Conservation (phyloP, 768 basidiomycete species). For the Tricholoma bakamatsutake region DNA sequence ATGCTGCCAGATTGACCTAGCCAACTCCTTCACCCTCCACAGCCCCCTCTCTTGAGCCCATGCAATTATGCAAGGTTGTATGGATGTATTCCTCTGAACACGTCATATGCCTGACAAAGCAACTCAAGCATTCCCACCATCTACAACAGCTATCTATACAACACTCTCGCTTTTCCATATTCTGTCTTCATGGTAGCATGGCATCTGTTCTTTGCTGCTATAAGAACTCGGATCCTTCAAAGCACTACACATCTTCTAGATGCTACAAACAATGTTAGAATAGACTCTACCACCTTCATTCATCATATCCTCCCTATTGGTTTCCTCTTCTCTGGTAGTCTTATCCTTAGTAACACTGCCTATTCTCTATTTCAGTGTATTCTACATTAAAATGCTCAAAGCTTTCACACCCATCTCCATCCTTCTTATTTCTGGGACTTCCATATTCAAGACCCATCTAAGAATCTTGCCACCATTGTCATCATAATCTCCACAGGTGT, state of each 20-base stretch:
- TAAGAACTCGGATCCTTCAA: constrained; percentile 83
- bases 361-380: constrained; percentile 87
- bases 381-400: constrained; percentile 98
- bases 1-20: too few relatives aligned
- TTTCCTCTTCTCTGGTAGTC: constrained; percentile 85
- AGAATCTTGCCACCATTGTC: constrained; percentile 76
- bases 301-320: constrained; percentile 92
- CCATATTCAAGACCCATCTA: constrained; percentile 84
- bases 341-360: constrained; percentile 87
- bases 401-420: constrained; percentile 90
- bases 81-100: too few relatives aligned
- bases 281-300: constrained; percentile 74
- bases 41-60: too few relatives aligned
- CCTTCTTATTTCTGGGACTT: constrained; percentile 90
- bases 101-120: too few relatives aligned
- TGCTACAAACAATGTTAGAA: constrained; percentile 69
- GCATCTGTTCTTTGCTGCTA: constrained; percentile 71
- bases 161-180: constrained; percentile 75
- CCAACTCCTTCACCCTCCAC: too few relatives aligned
- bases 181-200: constrained; percentile 93
- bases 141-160: constrained; percentile 92
- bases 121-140: too few relatives aligned
- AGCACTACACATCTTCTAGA: constrained; percentile 80
- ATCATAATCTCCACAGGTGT: constrained; percentile 89
- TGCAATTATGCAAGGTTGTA: too few relatives aligned